Evolutionary conservation across 2,329 filamentous ascomycete species (phyloP), one percentile per base, ranked within the genome.

Genomic region (Dendrostoma leiphaemia): DNA sequence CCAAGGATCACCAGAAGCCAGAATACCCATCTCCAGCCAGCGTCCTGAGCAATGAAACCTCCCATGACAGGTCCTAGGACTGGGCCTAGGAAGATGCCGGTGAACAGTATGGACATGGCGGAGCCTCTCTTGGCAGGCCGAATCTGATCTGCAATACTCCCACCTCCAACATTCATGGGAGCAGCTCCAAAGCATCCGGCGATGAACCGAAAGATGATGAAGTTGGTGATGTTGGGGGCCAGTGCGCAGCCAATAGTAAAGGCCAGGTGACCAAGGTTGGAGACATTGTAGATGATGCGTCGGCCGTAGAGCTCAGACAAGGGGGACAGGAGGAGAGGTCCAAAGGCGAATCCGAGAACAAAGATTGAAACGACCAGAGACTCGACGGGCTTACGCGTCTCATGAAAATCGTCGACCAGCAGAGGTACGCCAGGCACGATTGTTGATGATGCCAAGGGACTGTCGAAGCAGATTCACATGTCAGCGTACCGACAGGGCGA

Each of bases 311-410:
- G 24, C 48, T 54, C 81, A 82, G 60, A 82, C 82, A 61, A 81
- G 83, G 13, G 72, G 38, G 47, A 47, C 13, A 51, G 29, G 45
- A 54, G 17, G 13, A 56, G 41, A 9, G 53, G 53, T 6, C 48
- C 48, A 15, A 56, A 29, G 17, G 40, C 48, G 17, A 51, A 26
- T 17, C 86, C 86, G 0, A 89, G 71, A 2, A 90, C 75, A 64
- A 86, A 86, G 24, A 89, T 78, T 0, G 84, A 86, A 0, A 90
- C 83, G 52, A 87, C 83, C 45, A 91, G 85, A 0, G 83, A 78
- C 0, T 78, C 79, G 1, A 89, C 71, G 43, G 78, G 68, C 7
- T 67, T 65, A 54, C 75, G 82, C 28, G 67, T 71, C 3, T 74
- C 78, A 23, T 76, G 53, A 63, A 90, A 90, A n/a, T 89, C 84